Evolutionary conservation across 371 early-diverging fungal genomes (phyloP), one percentile per base, ranked within the genome.

Genomic region (Rhizomucor pusillus): DNA sequence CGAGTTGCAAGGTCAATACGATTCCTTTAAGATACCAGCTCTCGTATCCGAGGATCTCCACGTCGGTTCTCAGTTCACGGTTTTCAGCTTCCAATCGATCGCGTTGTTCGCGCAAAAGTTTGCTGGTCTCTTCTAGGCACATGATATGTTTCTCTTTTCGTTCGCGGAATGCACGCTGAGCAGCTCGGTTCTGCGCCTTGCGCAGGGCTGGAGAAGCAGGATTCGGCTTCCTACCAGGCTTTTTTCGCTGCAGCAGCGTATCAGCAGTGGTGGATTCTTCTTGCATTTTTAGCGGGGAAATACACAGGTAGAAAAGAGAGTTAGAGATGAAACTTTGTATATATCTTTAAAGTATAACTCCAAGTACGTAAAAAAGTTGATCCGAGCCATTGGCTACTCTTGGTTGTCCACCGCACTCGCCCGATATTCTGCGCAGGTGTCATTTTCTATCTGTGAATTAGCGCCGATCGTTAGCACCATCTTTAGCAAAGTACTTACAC

Each of bases 141-240:
- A 71, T 59, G 5, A 87, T 61, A 49, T 88, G 83, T 22, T 77
- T 63, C 54, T 86, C 83, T 61, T 85, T 86, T 49, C 89, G 81
- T 63, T 88, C 86, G 20, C 89, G 79, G 59, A 88, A 88, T 1
- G 88, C 89, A 0, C 89, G 71, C 63, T 88, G 89, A 0, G 89
- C 89, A 0, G 82, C 89, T 18, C 89, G 73, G 62, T 88, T 88
- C 60, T 88, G 89, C 12, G 83, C 88, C 25, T 85, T 86, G 25
- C 89, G 81, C 47, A 84, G 70, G 12, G 78, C 78, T 0, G 74
- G 79, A 0, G 77, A 77, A n/a, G 79, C 73, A n/a, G 79, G 81
- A 33, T 77, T 75, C 9, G 87, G 88, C 68, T 90, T 90, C 23
- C 92, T 67, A 10, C 92, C 92, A 5, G 92, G 88, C 67, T 86